phyloP scores from a whole-genome alignment of 2,329 filamentous ascomycete species.

The Mollisiaceae sp. region DNA sequence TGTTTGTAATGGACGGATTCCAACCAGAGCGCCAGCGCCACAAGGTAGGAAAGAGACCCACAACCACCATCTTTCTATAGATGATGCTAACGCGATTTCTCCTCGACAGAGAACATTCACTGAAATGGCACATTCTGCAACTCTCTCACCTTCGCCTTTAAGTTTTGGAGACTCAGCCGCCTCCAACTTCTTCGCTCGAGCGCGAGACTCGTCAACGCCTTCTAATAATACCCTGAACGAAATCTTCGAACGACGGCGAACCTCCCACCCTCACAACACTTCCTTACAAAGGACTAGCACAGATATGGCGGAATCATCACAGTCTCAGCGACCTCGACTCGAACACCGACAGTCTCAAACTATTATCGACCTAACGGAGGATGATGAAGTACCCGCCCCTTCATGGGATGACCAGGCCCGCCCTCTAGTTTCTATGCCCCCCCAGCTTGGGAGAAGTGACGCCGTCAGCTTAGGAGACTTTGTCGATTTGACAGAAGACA shows the following conservation, averaged over 20 bases:
- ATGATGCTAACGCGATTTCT: constrained; percentile 24
- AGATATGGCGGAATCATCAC: constrained; percentile 35
- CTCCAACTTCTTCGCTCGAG: constrained; percentile 24
- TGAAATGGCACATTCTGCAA: constrained; percentile 39
- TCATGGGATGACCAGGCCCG: constrained; percentile 11
- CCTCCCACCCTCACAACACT: constrained; percentile 39
- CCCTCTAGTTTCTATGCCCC: constrained; percentile 31
- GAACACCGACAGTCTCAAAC: constrained; percentile 38
- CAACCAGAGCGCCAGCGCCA: constrained; percentile 31
- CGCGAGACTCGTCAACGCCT: constrained; percentile 20
- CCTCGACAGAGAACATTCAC: constrained; percentile 36
- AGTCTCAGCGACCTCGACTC: constrained; percentile 31
- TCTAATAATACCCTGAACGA: constrained; percentile 14
- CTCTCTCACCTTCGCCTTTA: constrained; percentile 38
- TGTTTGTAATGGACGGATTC: constrained; percentile 34
- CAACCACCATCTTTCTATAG: constrained; percentile 8
- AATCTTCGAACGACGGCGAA: constrained; percentile 31
- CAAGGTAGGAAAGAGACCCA: constrained; percentile 32
- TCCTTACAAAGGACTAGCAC: constrained; percentile 24
- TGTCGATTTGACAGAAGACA: constrained; percentile 60
- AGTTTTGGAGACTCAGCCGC: constrained; percentile 30
- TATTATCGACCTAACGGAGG: constrained; percentile 42
- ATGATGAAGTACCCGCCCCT: constrained; percentile 30
- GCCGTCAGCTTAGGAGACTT: constrained; percentile 40
- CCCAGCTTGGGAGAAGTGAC: constrained; percentile 40